phyloP scores from a whole-genome alignment of 345 rosid species.

The Isatis tinctoria region DNA sequence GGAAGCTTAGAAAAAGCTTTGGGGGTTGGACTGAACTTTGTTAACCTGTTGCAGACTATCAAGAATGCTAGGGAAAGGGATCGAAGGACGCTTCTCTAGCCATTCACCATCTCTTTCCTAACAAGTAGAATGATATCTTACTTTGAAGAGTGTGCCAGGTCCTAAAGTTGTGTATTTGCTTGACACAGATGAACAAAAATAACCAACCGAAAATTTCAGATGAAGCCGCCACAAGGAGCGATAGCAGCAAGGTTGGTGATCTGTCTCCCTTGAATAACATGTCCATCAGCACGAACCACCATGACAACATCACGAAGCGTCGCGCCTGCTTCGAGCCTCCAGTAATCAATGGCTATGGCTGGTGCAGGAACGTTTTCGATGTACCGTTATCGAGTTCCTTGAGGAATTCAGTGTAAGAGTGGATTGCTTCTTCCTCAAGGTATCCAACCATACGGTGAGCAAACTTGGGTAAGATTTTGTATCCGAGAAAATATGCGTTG shows the following conservation, averaged over 20 bases:
- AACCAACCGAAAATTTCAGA: constrained; percentile 39
- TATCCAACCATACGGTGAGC: constrained; percentile 79
- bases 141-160: not conserved
- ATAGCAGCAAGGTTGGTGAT: constrained; percentile 70
- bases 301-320: constrained; percentile 67
- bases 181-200: constrained; percentile 67
- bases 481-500: constrained; percentile 71
- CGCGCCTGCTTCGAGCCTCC: constrained; percentile 54
- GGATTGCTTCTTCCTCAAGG: constrained; percentile 88
- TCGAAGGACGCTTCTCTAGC: constrained; percentile 43
- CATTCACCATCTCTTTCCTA: not conserved
- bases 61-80: constrained; percentile 94
- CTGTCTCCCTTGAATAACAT: no score
- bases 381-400: constrained; percentile 65
- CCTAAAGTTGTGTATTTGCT: not conserved
- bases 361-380: constrained; percentile 72
- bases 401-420: constrained; percentile 72
- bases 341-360: constrained; percentile 70
- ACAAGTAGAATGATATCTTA: not conserved
- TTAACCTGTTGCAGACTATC: constrained; percentile 56
- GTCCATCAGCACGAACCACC: constrained; percentile 74
- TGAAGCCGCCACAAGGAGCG: constrained; percentile 35
- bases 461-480: constrained; percentile 64
- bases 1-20: no score
- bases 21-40: not conserved